Percentiles rank a stretch among this genome's conserved stretches.
Evolutionary conservation across 1,284 basidiomycete genomes (phyloP).

Genomic region (Mycena sp.): DNA sequence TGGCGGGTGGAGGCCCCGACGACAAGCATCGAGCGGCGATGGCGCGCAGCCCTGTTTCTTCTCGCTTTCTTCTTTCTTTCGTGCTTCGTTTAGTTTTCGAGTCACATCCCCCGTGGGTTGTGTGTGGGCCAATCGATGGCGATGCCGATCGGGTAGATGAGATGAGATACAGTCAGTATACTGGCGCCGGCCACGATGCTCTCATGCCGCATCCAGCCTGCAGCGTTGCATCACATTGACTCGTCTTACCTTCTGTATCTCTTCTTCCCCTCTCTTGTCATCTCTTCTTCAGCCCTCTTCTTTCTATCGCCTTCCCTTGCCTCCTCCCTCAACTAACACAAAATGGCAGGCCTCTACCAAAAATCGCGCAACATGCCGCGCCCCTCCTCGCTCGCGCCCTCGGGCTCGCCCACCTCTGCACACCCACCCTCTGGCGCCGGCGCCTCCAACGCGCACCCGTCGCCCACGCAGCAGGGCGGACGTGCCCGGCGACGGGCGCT

Average conservation of each 20-base stretch:
- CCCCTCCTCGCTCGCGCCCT: conserved; percentile 32
- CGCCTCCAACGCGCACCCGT: conserved; percentile 27
- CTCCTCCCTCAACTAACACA: conserved; percentile 29
- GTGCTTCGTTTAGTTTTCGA: too few species aligned
- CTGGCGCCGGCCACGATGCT: conserved; percentile 3
- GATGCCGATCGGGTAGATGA: too few species aligned
- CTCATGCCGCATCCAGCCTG: conserved; percentile 20
- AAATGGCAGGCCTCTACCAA: conserved; percentile 75
- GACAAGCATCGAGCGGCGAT: too few species aligned
- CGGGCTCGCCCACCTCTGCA: conserved; percentile 33
- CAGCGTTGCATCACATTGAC: conserved; percentile 6
- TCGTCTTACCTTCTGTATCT: neutral
- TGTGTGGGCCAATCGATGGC: too few species aligned
- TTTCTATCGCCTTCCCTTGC: neutral
- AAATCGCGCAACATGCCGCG: conserved; percentile 72
- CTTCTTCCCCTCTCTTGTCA: neutral
- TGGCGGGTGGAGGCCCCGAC: too few species aligned
- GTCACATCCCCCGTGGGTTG: too few species aligned
- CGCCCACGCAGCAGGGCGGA: conserved; percentile 57
- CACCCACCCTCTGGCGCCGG: conserved; percentile 27
- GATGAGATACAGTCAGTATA: too few species aligned
- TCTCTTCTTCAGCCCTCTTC: neutral
- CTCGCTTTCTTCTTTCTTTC: too few species aligned
- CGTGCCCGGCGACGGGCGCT: conserved; percentile 96
- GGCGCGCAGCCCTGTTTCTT: too few species aligned